Evolutionary conservation across 768 basidiomycete genomes (phyloP), one percentile per base, ranked within the genome.

Genomic region (Hygrophorus pudorinus): DNA sequence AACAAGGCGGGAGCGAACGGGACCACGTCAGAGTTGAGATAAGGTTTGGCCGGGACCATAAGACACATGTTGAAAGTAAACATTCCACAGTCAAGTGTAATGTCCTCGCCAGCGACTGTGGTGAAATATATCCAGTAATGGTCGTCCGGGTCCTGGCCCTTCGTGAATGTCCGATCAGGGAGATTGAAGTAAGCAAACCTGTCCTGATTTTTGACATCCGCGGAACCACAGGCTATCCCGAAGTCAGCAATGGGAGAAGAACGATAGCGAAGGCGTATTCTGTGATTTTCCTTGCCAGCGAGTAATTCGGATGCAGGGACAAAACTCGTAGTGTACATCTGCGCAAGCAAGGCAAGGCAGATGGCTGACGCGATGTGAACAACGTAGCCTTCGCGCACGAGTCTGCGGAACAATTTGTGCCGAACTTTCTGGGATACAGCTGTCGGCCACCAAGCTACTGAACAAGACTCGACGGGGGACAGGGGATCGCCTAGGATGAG

Each of bases 121-220:
- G 53, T 67, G 60, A 74, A 72, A 49, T 70, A 75, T 6, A 73
- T 57, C 70, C 71, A 73, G 48, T 72, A 72, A 47, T 72, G 71
- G 14, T 72, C 65, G 20, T 65, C 47, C 1, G 70, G 67, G 48
- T 71, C 63, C 39, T 71, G 70, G 3, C 67, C 64, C 36, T 56
- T 54, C 17, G 46, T 37, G 24, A 65, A 57, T 1, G 45, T 52
- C 5, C 52, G 40, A 2, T 57, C 53, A 7, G 54, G 33, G 14
- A 53, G 35, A 47, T 60, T 48, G 38, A 54, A 54, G 53, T 67
- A 71, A 4, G 61, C 60, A 11, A 73, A 53, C 36, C 53, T 56
- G 51, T 72, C 66, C 38, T 65, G 56, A 4, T 36, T 29, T 18
- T 51, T 62, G 8, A 71, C 69, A 1, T 53, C 42, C 12, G 53